Evolutionary conservation across 2,329 filamentous ascomycete species (phyloP).

Genomic region (Colletotrichum gigasporum): DNA sequence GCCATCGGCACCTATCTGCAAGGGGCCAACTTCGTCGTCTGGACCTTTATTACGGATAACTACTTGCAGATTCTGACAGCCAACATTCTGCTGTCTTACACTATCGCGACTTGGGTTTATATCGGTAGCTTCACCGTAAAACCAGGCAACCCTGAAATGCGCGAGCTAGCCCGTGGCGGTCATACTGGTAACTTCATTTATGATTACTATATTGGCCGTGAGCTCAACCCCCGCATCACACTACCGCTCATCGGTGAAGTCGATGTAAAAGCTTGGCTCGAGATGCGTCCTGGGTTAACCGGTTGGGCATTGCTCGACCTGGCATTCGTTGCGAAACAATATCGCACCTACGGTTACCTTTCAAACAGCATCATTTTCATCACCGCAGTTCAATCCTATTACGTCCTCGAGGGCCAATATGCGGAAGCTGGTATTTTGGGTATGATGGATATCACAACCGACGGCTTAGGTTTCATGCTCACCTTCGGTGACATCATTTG

Average conservation of each 20-base stretch:
- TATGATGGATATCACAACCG: constrained; percentile 78
- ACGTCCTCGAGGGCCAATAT: constrained; percentile 74
- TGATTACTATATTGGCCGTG: constrained; percentile 81
- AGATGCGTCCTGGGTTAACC: constrained; percentile 76
- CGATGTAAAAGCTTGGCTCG: constrained; percentile 77
- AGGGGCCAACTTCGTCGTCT: constrained; percentile 73
- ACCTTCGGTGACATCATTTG: constrained; percentile 78
- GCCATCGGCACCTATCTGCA: constrained; percentile 68
- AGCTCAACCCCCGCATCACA: constrained; percentile 75
- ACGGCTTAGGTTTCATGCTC: constrained; percentile 81
- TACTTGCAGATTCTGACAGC: constrained; percentile 73
- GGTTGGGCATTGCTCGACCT: constrained; percentile 76
- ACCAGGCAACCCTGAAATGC: constrained; percentile 64
- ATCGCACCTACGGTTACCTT: constrained; percentile 72
- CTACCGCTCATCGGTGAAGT: constrained; percentile 72
- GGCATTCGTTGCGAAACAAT: constrained; percentile 75
- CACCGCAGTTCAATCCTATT: constrained; percentile 71
- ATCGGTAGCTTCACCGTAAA: constrained; percentile 72
- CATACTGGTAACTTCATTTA: constrained; percentile 75
- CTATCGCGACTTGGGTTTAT: constrained; percentile 71
- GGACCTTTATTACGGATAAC: constrained; percentile 79
- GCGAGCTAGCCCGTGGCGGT: constrained; percentile 73
- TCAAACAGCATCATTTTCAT: constrained; percentile 76
- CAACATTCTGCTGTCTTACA: constrained; percentile 70
- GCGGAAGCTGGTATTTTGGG: constrained; percentile 78